Conservation (phyloP, 208 protist genomes). For the Leishmania lainsoni region DNA sequence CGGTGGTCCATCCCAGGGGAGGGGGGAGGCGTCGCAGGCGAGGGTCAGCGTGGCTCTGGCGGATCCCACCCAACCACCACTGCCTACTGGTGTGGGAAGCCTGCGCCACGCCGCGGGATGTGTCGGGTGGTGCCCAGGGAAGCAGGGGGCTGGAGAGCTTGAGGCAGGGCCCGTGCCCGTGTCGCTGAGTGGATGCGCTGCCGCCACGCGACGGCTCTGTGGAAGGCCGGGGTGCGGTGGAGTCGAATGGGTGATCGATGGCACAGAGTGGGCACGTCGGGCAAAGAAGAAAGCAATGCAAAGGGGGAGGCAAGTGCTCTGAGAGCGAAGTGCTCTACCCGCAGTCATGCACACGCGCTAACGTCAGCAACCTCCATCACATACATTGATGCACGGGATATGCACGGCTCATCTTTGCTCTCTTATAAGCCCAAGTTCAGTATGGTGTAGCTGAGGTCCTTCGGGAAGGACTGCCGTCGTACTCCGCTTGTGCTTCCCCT, state of each 20-base stretch:
- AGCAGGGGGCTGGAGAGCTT: neutral
- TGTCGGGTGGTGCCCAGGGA: neutral
- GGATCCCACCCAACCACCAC: neutral
- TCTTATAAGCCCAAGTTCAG: neutral
- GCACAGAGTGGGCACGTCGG: neutral
- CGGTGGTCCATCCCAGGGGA: neutral
- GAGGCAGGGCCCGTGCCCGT: neutral
- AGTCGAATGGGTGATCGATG: neutral
- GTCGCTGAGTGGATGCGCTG: neutral
- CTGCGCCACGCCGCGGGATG: neutral
- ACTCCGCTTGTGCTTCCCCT: neutral
- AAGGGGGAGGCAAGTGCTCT: neutral
- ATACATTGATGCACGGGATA: neutral
- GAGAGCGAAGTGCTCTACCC: neutral
- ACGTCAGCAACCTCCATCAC: neutral
- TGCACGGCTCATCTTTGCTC: neutral
- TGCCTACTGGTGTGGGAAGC: neutral
- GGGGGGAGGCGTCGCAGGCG: neutral
- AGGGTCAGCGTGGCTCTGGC: neutral
- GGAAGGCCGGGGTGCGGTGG: neutral
- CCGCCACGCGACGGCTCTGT: neutral
- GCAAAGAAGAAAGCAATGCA: neutral
- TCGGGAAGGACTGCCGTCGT: neutral
- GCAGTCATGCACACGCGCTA: neutral
- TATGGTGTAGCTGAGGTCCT: neutral